These are phyloP conservation scores for Amborella trichopoda DNA, from an alignment of 164 flowering plant genomes.

Conservation along the genomic window DNA sequence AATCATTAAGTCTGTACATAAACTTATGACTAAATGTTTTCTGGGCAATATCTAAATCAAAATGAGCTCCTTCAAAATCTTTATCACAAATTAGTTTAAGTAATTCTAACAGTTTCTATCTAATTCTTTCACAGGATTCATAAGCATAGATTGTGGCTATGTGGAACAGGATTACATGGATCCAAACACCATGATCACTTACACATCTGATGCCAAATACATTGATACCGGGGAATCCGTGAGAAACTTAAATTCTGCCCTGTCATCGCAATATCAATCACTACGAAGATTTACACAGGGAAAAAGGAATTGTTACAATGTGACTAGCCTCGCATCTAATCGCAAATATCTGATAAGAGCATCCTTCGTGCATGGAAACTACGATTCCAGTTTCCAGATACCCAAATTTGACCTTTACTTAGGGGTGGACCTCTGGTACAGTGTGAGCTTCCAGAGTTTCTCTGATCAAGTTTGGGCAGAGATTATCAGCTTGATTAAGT, in stretches of 20 bases:
- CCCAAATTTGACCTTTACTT: slow-evolving; percentile 31
- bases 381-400: slow-evolving; percentile 10
- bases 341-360: slow-evolving; percentile 1
- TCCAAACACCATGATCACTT: not conserved
- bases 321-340: not conserved
- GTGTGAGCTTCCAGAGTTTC: slow-evolving; percentile 7
- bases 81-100: too few species aligned
- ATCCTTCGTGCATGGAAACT: slow-evolving; percentile 8
- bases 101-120: too few species aligned
- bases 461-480: slow-evolving; percentile 9
- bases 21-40: too few species aligned
- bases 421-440: slow-evolving; percentile 23
- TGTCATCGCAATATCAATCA: not conserved
- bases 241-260: not conserved
- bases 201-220: not conserved
- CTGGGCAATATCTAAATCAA: too few species aligned
- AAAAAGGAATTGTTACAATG: slow-evolving; percentile 1
- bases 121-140: not conserved
- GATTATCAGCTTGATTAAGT: slow-evolving; percentile 11
- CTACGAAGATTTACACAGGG: slow-evolving; percentile 1
- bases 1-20: too few species aligned
- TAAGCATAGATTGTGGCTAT: slow-evolving; percentile 3
- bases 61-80: too few species aligned
- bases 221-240: not conserved
- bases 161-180: not conserved